Percentiles rank a stretch among this genome's conserved stretches.
Conservation (phyloP, 139 green algal species). For the Coelastrella sp. region DNA sequence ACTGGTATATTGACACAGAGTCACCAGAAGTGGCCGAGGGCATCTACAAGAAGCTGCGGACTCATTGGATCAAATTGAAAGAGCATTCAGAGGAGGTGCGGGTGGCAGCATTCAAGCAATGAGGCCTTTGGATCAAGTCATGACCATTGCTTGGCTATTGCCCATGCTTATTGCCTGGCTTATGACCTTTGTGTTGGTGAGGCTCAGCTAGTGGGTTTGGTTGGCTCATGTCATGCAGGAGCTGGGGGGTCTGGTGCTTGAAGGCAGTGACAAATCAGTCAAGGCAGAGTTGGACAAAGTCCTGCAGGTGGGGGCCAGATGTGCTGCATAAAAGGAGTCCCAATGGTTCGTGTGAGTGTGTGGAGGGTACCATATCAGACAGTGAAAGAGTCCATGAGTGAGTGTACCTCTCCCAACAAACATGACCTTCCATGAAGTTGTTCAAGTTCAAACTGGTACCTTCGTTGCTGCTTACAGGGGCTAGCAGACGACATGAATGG, state of each 20-base stretch:
- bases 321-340: no score
- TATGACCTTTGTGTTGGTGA: not conserved
- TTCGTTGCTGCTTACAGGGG: not conserved
- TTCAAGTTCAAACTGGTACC: not conserved
- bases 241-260: conserved; percentile 6
- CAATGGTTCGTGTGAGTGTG: not conserved
- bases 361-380: not conserved
- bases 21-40: not conserved
- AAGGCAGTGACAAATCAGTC: not conserved
- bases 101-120: not conserved
- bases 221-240: not conserved
- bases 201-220: not conserved
- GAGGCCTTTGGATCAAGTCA: not conserved
- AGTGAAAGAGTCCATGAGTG: not conserved
- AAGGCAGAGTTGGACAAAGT: not conserved
- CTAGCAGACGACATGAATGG: not conserved
- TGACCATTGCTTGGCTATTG: not conserved
- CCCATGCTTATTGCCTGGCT: not conserved
- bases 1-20: conserved; percentile 24
- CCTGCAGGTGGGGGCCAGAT: not conserved
- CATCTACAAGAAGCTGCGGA: conserved; percentile 20
- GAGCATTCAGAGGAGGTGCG: not conserved
- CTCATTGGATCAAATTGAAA: conserved; percentile 15
- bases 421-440: not conserved
- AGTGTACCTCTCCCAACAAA: not conserved